Conservation (phyloP, 192 early-diverging fungal genomes). For the Coemansia sp. region DNA sequence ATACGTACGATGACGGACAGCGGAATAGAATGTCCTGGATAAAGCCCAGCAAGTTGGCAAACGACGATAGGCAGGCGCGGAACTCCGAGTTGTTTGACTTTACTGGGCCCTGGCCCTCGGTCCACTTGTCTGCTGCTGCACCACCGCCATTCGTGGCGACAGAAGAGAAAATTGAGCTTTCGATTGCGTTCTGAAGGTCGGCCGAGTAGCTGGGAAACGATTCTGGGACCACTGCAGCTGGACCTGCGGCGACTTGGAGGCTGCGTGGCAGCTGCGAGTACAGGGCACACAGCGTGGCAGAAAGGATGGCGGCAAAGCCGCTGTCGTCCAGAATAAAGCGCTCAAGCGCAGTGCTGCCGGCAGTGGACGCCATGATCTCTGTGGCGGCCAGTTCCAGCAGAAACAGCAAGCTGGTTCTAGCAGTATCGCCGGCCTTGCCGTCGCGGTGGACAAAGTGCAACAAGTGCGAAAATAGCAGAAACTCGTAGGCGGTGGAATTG, state of each 20-base stretch:
- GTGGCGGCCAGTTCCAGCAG: conserved; percentile 76
- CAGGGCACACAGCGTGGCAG: conserved; percentile 82
- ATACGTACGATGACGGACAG: conserved; percentile 41
- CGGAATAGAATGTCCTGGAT: conserved; percentile 48
- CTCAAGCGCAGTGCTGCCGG: conserved; percentile 63
- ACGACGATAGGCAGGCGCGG: conserved; percentile 38
- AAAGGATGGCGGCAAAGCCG: conserved; percentile 80
- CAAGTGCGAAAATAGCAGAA: conserved; percentile 86
- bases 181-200: conserved; percentile 47
- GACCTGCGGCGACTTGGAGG: conserved; percentile 56
- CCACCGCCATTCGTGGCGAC: conserved; percentile 67
- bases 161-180: conserved; percentile 61
- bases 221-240: conserved; percentile 43
- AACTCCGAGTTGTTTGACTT: conserved; percentile 60
- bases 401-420: conserved; percentile 80
- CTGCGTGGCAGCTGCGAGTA: conserved; percentile 87
- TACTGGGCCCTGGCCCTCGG: conserved; percentile 65
- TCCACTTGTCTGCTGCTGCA: conserved; percentile 63
- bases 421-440: conserved; percentile 80
- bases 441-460: conserved; percentile 87
- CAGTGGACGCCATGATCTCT: conserved; percentile 53
- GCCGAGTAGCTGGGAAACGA: conserved; percentile 53
- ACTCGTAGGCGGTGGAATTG: conserved; percentile 61
- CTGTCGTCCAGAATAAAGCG: conserved; percentile 75
- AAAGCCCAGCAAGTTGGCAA: conserved; percentile 34